A percentile compares a stretch with the other conserved stretches of the same genome.
These are phyloP conservation scores for Lecanicillium sp. DNA, from an alignment of 2,329 filamentous ascomycete species.

Conservation along the genomic window DNA sequence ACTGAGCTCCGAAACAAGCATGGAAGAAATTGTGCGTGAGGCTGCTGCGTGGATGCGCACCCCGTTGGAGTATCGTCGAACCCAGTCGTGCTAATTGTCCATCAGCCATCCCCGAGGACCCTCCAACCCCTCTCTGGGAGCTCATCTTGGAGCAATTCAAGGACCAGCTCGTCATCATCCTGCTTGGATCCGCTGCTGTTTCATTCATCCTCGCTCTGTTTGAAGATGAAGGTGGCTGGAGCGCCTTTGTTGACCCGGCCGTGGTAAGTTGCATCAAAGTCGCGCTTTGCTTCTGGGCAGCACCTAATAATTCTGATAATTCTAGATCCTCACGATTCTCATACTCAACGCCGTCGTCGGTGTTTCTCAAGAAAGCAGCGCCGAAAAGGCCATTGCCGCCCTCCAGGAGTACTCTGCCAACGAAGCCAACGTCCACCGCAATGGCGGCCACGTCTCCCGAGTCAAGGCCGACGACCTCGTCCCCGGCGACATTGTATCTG, in stretches of 20 bases:
- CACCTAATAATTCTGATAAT: conserved; percentile 4
- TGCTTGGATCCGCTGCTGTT: conserved; percentile 84
- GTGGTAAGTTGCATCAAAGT: conserved; percentile 57
- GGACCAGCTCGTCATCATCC: conserved; percentile 92
- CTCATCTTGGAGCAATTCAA: conserved; percentile 98
- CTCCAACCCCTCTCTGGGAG: conserved; percentile 91
- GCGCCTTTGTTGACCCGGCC: conserved; percentile 89
- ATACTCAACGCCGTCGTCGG: conserved; percentile 95
- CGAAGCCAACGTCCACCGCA: conserved; percentile 85
- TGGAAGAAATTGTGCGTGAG: conserved; percentile 55
- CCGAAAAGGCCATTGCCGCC: conserved; percentile 95
- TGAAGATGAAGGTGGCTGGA: conserved; percentile 89
- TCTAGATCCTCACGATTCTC: conserved; percentile 93
- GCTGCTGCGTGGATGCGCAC: conserved; percentile 5
- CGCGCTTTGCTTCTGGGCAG: background rate
- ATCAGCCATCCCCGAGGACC: conserved; percentile 67
- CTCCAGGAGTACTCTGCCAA: conserved; percentile 99
- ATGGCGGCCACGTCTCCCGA: conserved; percentile 65
- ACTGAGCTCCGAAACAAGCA: conserved; percentile 45
- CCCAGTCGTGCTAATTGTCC: conserved; percentile 8
- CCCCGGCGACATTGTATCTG: conserved; percentile 82
- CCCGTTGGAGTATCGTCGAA: background rate
- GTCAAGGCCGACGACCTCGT: conserved; percentile 97
- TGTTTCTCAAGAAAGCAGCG: conserved; percentile 96
- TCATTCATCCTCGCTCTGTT: conserved; percentile 91